Evolutionary conservation across 306 rosid species (phyloP).

Genomic region (Castanea crenata): DNA sequence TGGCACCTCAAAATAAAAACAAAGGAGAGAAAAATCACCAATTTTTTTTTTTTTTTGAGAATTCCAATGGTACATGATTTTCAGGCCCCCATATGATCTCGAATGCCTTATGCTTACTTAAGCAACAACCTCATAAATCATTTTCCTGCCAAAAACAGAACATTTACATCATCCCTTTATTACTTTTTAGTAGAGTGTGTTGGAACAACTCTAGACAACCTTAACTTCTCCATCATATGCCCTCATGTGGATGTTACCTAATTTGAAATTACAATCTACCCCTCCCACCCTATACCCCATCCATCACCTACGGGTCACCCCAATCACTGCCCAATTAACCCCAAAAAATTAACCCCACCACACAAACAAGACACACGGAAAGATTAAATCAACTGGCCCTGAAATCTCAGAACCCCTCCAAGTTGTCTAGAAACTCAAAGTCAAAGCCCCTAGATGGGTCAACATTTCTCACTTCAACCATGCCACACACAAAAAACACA

Average conservation of each 20-base stretch:
- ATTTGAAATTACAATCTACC: neutral
- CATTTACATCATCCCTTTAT: conserved; percentile 15
- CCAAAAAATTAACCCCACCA: too few relatives aligned
- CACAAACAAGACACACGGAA: too few relatives aligned
- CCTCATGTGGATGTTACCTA: neutral
- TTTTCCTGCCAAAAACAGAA: conserved; percentile 7
- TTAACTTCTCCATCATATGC: conserved; percentile 26
- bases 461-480: neutral
- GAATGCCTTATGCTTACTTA: neutral
- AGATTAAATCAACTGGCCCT: too few relatives aligned
- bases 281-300: neutral
- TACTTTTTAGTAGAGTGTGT: conserved; percentile 20
- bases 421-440: neutral
- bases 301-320: neutral
- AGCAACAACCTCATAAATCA: neutral
- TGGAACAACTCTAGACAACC: conserved; percentile 57
- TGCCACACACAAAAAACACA: neutral
- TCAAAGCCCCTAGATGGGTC: neutral
- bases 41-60: too few relatives aligned
- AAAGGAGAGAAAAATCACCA: neutral
- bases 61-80: neutral
- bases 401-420: too few relatives aligned
- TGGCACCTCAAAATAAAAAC: neutral
- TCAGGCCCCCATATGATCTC: neutral
- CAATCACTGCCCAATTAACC: too few relatives aligned